A percentile compares a stretch with the other conserved stretches of the same genome.
Evolutionary conservation across 192 early-diverging fungal genomes (phyloP).

Genomic region (Coemansia sp.): DNA sequence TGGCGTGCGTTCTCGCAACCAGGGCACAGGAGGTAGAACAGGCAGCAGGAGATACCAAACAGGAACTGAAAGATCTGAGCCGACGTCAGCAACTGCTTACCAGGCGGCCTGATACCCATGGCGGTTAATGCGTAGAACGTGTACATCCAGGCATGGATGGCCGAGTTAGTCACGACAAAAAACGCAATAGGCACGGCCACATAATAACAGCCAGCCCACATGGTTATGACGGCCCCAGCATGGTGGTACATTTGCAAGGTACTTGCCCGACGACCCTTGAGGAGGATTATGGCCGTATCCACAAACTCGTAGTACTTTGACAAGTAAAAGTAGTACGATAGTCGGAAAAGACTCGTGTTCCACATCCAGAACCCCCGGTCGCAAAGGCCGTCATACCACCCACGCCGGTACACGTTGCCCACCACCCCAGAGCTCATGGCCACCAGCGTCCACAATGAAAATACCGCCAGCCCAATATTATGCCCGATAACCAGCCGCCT

Average conservation of each 20-base stretch:
- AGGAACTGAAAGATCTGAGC: conserved; percentile 87
- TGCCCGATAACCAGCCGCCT: conserved; percentile 73
- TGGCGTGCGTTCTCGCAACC: conserved; percentile 57
- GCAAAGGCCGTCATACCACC: conserved; percentile 60
- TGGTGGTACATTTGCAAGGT: conserved; percentile 86
- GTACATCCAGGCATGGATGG: conserved; percentile 89
- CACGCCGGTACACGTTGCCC: conserved; percentile 49
- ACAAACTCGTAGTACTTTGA: conserved; percentile 87
- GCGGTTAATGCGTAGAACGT: conserved; percentile 71
- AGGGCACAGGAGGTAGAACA: conserved; percentile 62
- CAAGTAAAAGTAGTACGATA: conserved; percentile 82
- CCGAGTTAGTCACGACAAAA: conserved; percentile 74
- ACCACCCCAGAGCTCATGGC: conserved; percentile 54
- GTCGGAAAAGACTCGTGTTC: conserved; percentile 64
- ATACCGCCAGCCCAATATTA: conserved; percentile 65
- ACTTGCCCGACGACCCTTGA: conserved; percentile 66
- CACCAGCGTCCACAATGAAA: conserved; percentile 68
- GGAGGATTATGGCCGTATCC: conserved; percentile 79
- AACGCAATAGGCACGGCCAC: conserved; percentile 76
- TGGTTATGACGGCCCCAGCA: conserved; percentile 81
- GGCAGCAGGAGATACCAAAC: conserved; percentile 62
- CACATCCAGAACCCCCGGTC: conserved; percentile 62
- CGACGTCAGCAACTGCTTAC: conserved; percentile 73
- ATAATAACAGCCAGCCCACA: conserved; percentile 78
- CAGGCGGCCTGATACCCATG: conserved; percentile 65